phyloP scores from a whole-genome alignment of 2,329 filamentous ascomycete species.

The Exophiala bonariae region DNA sequence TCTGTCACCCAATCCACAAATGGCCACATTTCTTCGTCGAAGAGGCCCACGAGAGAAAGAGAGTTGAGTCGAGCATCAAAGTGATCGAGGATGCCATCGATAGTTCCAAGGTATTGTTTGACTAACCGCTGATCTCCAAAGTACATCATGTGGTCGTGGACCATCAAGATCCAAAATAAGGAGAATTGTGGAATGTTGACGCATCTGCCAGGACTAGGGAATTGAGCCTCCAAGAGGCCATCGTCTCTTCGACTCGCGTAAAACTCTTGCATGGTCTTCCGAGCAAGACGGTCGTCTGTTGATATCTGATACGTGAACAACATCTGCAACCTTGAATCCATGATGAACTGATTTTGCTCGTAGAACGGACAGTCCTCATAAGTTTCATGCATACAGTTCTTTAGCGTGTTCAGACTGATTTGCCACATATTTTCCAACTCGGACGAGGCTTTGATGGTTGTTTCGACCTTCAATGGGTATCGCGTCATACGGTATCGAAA shows the following conservation, averaged over 20 bases:
- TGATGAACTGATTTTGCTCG: constrained; percentile 36
- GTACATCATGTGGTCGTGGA: constrained; percentile 34
- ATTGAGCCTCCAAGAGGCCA: constrained; percentile 34
- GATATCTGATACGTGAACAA: constrained; percentile 37
- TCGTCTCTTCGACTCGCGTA: constrained; percentile 30
- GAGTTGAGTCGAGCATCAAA: neutral
- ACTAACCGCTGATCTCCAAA: constrained; percentile 33
- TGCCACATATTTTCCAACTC: constrained; percentile 31
- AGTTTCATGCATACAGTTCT: constrained; percentile 38
- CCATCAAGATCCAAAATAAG: constrained; percentile 35
- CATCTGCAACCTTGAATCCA: constrained; percentile 29
- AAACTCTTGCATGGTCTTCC: constrained; percentile 36
- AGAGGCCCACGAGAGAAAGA: constrained; percentile 10
- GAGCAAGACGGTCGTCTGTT: constrained; percentile 34
- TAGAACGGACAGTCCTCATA: constrained; percentile 39
- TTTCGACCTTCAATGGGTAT: constrained; percentile 37
- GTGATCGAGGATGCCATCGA: constrained; percentile 4
- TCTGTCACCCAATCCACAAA: constrained; percentile 38
- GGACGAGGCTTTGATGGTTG: neutral
- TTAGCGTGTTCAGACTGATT: constrained; percentile 33
- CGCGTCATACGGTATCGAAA: constrained; percentile 37
- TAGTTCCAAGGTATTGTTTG: neutral
- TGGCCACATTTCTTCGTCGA: constrained; percentile 33
- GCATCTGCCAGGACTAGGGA: constrained; percentile 28
- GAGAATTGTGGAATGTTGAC: constrained; percentile 36